Percentiles rank a stretch among this genome's conserved stretches.
These are phyloP conservation scores for Entomortierella parvispora DNA, from an alignment of 192 early-diverging fungal genomes.

Conservation along the genomic window DNA sequence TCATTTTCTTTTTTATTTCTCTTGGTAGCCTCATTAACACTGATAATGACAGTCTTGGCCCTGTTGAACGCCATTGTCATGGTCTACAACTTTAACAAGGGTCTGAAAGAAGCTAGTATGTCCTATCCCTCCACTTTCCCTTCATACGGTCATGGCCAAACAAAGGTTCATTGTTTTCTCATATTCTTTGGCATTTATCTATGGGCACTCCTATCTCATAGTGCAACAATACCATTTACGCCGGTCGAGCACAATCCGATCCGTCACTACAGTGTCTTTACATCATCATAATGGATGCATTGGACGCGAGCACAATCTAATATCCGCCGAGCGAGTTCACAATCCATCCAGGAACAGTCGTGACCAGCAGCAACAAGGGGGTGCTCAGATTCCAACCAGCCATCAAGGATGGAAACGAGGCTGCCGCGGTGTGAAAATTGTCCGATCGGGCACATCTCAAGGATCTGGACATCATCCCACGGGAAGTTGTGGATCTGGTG, in stretches of 20 bases:
- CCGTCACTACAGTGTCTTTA: conserved; percentile 6
- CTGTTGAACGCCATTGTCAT: conserved; percentile 37
- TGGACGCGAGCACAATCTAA: too few species aligned
- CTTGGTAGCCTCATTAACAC: conserved; percentile 26
- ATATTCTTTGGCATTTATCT: background rate
- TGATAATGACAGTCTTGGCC: conserved; percentile 34
- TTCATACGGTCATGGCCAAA: background rate
- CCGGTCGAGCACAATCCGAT: conserved; percentile 29
- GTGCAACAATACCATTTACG: conserved; percentile 37
- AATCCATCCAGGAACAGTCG: too few species aligned
- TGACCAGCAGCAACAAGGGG: too few species aligned
- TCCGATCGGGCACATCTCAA: background rate
- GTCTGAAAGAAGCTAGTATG: conserved; percentile 51
- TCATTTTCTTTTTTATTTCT: background rate
- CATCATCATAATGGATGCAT: conserved; percentile 2
- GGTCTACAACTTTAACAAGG: conserved; percentile 46
- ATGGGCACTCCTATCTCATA: conserved; percentile 1
- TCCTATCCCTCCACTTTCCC: background rate
- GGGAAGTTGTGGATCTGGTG: background rate
- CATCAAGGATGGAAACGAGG: background rate
- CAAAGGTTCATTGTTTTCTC: background rate
- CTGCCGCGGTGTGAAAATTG: background rate
- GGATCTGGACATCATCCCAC: background rate
- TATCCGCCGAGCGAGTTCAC: too few species aligned
- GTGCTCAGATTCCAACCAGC: too few species aligned